Conservation (phyloP, 2,329 filamentous ascomycete species). For the Penicillium sp. region DNA sequence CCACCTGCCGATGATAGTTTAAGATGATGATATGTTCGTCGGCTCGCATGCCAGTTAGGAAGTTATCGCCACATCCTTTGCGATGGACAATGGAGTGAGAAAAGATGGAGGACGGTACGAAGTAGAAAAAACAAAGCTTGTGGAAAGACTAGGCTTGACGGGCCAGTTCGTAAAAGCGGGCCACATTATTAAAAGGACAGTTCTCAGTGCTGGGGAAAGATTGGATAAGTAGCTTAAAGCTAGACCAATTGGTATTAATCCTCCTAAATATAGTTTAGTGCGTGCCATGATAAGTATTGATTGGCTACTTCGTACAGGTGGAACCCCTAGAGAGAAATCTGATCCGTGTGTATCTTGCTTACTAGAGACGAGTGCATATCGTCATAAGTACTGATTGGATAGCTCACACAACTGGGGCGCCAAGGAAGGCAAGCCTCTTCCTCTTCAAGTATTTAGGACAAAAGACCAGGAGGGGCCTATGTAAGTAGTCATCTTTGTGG, state of each 20-base stretch:
- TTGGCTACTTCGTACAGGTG: neutral
- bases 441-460: neutral
- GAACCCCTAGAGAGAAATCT: neutral
- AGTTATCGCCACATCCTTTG: neutral
- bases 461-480: neutral
- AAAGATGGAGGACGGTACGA: neutral
- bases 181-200: neutral
- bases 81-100: neutral
- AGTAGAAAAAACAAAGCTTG: neutral
- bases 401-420: neutral
- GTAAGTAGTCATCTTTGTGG: neutral
- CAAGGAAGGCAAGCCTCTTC: constrained; percentile 1
- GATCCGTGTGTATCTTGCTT: too few species aligned
- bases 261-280: neutral
- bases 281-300: neutral
- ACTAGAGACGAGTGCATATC: neutral
- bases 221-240: neutral
- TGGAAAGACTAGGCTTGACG: too few species aligned
- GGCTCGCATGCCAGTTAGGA: neutral
- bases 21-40: neutral
- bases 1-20: neutral
- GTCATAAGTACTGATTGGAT: neutral
- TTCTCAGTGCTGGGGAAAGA: neutral
- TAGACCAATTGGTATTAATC: neutral
- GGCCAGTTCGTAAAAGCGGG: neutral